Base-by-base conservation (phyloP, 495 filamentous ascomycete genomes). In the Tuber indicum region DNA sequence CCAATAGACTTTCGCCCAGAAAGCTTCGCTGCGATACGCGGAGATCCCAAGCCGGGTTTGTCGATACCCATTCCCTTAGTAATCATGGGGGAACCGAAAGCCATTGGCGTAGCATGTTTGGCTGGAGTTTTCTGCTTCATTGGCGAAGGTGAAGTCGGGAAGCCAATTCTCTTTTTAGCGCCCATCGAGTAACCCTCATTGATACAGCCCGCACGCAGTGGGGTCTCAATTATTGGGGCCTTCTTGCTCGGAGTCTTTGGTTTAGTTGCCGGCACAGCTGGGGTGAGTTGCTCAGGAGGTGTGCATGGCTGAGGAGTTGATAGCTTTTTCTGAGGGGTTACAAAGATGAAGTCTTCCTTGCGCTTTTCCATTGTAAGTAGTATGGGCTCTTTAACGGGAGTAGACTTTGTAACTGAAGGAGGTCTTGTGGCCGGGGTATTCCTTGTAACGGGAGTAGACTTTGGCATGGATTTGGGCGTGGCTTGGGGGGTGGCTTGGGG, bases 21-120 rank as follows among this genome's bases (percentile, higher is more conserved):
- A 47, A 96, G 88, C 41, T 94, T 87, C 39, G 89, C 91, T 21
- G 91, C 88, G 47, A 96, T 89, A 23, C 88, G 89, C 12, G 93
- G 93, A 6, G 93, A 96, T 36, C 93, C 93, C 72, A 96, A 88
- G 7, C 93, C 92, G 78, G 89, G 86, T 76, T 88, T 89, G 79
- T 94, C 92, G 79, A 90, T 90, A 17, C 93, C 93, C 76, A 94
- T 82, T 6, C 92, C 93, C 10, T 44, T 72, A 26, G 74, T 77
- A 21, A 46, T 23, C 23, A n/a, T 46, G 41, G 41, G 41, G 41
- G 71, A 72, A n/a, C 75, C 45, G 21, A 76, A 73, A 32, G 46
- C 58, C 19, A 42, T 47, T 17, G 80, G 72, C 10, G 77, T 70
- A 49, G 44, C 71, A 44, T 36, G 49, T 62, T 72, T 71, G 4